phyloP scores from a whole-genome alignment of 176 grass and related monocot genomes.

The Hsuehochloa calcarea region DNA sequence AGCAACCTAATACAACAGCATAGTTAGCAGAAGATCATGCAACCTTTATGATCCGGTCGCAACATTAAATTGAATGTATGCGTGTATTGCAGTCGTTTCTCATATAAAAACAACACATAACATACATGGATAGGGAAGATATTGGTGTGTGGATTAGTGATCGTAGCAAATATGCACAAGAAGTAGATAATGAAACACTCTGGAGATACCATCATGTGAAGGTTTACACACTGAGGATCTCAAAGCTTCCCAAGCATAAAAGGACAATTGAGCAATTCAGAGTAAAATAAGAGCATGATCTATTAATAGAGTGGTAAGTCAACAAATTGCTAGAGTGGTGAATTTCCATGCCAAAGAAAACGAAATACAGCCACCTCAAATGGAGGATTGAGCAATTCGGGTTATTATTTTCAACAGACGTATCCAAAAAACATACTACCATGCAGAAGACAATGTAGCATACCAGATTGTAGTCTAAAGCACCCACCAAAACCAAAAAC shows the following conservation, averaged over 20 bases:
- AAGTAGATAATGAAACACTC: conserved; percentile 1
- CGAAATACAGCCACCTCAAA: conserved; percentile 4
- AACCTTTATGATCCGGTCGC: not conserved
- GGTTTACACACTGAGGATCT: not conserved
- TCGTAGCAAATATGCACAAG: not conserved
- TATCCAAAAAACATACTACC: not conserved
- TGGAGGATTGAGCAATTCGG: not conserved
- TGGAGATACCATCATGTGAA: not conserved
- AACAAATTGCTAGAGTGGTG: not conserved
- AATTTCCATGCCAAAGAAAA: not conserved
- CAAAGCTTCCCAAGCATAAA: not conserved
- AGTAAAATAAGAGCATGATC: not conserved
- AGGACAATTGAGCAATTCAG: not conserved
- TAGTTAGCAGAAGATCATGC: conserved; percentile 19
- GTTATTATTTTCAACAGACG: not conserved
- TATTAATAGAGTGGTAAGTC: not conserved
- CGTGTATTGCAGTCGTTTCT: not conserved
- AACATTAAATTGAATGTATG: not conserved
- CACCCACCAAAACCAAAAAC: not conserved
- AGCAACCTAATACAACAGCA: conserved; percentile 47
- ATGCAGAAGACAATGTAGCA: not conserved
- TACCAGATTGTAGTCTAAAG: not conserved
- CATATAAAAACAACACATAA: not conserved
- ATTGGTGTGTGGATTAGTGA: not conserved
- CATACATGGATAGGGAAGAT: not conserved